phyloP scores from a whole-genome alignment of 2,329 filamentous ascomycete species.

The Sarocladium strictum region DNA sequence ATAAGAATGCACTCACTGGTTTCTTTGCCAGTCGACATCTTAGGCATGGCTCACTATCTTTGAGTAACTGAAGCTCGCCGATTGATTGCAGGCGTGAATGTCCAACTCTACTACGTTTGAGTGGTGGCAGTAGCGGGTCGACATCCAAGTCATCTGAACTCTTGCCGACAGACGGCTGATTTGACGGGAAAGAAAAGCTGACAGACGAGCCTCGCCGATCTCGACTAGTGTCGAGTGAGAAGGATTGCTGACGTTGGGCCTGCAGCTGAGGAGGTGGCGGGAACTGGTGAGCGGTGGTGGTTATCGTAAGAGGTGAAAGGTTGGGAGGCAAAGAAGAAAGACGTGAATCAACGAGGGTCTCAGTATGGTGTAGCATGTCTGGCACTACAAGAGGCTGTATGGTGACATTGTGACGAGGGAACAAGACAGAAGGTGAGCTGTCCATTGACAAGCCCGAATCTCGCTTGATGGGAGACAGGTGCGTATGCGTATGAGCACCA shows the following conservation, averaged over 20 bases:
- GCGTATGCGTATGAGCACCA: conserved; percentile 43
- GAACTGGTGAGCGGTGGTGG: neutral
- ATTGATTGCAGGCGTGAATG: conserved; percentile 51
- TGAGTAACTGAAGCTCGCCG: conserved; percentile 46
- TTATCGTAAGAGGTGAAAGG: conserved; percentile 3
- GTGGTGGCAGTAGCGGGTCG: conserved; percentile 47
- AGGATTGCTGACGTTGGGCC: neutral
- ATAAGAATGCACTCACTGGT: conserved; percentile 40
- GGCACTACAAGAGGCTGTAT: neutral
- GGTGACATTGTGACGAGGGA: conserved; percentile 13
- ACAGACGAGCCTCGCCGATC: conserved; percentile 12
- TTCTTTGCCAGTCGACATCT: conserved; percentile 42
- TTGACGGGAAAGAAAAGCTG: conserved; percentile 32
- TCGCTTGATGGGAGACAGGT: conserved; percentile 33
- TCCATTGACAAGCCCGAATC: conserved; percentile 38
- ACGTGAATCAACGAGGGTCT: neutral
- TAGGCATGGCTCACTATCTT: conserved; percentile 42
- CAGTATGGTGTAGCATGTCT: conserved; percentile 1
- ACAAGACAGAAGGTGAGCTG: conserved; percentile 12
- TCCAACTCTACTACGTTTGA: conserved; percentile 47
- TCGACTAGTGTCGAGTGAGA: neutral
- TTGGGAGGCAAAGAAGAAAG: neutral
- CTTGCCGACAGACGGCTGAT: conserved; percentile 28
- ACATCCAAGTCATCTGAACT: conserved; percentile 40
- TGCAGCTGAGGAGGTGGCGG: neutral